Evolutionary conservation across 495 filamentous ascomycete genomes (phyloP).

Genomic region (Cryomyces minteri): DNA sequence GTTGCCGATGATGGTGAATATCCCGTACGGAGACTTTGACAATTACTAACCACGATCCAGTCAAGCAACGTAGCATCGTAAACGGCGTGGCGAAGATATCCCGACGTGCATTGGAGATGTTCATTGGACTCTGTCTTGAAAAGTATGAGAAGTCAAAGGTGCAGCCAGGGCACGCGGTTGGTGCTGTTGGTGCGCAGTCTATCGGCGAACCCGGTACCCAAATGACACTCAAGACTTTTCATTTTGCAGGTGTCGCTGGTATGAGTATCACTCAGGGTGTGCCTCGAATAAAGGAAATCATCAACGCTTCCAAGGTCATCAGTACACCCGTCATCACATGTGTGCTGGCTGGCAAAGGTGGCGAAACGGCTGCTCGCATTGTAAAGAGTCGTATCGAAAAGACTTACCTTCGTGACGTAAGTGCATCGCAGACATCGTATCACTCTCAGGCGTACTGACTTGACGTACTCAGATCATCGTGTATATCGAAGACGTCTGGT

Average conservation of each 20-base stretch:
- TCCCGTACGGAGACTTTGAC: neutral
- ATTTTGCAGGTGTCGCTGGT: constrained; percentile 97
- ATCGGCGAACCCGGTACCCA: constrained; percentile 98
- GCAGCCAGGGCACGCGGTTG: constrained; percentile 92
- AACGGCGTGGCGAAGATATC: constrained; percentile 73
- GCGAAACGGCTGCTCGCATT: constrained; percentile 58
- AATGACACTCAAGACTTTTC: constrained; percentile 99
- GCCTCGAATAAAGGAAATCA: constrained; percentile 98
- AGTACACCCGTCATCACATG: constrained; percentile 89
- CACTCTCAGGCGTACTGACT: constrained; percentile 10
- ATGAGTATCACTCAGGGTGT: constrained; percentile 99
- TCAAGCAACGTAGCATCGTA: constrained; percentile 21
- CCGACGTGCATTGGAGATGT: constrained; percentile 44
- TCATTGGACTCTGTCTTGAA: constrained; percentile 63
- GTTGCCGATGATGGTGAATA: neutral
- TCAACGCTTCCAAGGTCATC: constrained; percentile 86
- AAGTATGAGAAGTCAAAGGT: constrained; percentile 84
- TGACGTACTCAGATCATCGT: constrained; percentile 39
- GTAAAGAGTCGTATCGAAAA: constrained; percentile 88
- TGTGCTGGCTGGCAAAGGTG: constrained; percentile 47
- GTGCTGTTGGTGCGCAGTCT: constrained; percentile 90
- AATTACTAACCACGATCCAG: neutral
- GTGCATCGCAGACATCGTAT: neutral
- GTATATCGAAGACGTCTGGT: constrained; percentile 69
- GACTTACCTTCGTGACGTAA: constrained; percentile 52